Evolutionary conservation across 2,329 filamentous ascomycete species (phyloP).

Genomic region (Alternaria sp.): DNA sequence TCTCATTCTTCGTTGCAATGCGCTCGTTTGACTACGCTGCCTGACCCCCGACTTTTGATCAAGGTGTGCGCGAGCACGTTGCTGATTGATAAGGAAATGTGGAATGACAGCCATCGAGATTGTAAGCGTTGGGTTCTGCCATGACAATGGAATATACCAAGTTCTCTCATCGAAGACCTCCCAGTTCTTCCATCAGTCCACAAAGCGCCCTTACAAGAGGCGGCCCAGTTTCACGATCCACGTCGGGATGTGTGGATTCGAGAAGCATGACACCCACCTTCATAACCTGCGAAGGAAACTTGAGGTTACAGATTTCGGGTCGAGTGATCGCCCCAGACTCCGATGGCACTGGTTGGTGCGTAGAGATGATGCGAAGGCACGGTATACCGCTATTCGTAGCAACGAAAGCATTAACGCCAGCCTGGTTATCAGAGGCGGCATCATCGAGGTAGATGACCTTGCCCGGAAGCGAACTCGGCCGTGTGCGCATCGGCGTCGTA

Average conservation of each 20-base stretch:
- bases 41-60: background rate
- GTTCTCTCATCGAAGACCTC: background rate
- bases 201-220: conserved; percentile 26
- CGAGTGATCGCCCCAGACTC: background rate
- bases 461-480: background rate
- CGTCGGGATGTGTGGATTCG: conserved; percentile 22
- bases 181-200: conserved; percentile 12
- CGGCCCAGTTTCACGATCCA: conserved; percentile 20
- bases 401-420: conserved; percentile 17
- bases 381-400: conserved; percentile 12
- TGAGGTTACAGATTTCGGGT: conserved; percentile 16
- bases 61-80: background rate
- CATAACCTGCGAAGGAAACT: conserved; percentile 24
- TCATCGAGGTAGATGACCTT: conserved; percentile 15
- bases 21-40: background rate
- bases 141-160: background rate
- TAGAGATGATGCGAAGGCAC: conserved; percentile 12
- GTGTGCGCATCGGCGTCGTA: background rate
- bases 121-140: background rate
- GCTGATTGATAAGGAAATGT: background rate
- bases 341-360: background rate
- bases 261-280: conserved; percentile 22
- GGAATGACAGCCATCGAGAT: background rate
- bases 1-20: background rate
- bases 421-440: conserved; percentile 5